These are phyloP conservation scores for Blepharisma undulans DNA, from an alignment of 169 alveolate genomes.

Conservation along the genomic window DNA sequence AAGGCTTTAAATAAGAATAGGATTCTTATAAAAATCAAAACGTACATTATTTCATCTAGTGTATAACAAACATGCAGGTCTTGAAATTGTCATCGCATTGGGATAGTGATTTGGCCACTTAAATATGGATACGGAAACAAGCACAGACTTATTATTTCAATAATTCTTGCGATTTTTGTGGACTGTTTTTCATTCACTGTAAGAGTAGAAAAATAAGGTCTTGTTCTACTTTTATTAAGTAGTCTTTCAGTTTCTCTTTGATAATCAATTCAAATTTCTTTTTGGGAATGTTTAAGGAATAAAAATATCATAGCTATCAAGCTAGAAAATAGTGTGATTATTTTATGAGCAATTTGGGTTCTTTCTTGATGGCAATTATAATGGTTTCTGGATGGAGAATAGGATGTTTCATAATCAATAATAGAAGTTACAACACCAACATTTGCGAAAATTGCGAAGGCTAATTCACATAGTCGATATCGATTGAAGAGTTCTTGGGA, in stretches of 20 bases:
- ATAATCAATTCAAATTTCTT: not conserved
- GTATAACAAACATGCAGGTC: not conserved
- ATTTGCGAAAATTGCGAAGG: not conserved
- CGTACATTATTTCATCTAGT: not conserved
- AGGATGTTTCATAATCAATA: conserved; percentile 22
- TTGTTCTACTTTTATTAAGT: not conserved
- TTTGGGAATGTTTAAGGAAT: conserved; percentile 8
- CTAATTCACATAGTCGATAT: conserved; percentile 14
- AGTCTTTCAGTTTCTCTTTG: not conserved
- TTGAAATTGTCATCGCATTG: not conserved
- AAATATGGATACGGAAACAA: conserved; percentile 28
- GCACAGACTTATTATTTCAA: not conserved
- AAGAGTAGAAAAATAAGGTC: not conserved
- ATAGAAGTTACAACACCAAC: not conserved
- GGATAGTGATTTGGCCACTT: not conserved
- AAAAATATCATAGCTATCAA: not conserved
- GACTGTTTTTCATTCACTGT: not conserved
- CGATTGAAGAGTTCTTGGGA: conserved; percentile 9
- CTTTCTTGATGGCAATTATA: not conserved
- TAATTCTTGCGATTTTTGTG: not conserved
- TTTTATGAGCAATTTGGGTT: not conserved
- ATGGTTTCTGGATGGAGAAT: not conserved
- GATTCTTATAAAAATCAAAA: conserved; percentile 1
- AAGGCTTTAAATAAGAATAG: not conserved
- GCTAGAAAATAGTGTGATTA: not conserved